Percentiles rank a stretch among this genome's conserved stretches.
Conservation (phyloP, 164 flowering plant species). For the Kingdonia uniflora region DNA sequence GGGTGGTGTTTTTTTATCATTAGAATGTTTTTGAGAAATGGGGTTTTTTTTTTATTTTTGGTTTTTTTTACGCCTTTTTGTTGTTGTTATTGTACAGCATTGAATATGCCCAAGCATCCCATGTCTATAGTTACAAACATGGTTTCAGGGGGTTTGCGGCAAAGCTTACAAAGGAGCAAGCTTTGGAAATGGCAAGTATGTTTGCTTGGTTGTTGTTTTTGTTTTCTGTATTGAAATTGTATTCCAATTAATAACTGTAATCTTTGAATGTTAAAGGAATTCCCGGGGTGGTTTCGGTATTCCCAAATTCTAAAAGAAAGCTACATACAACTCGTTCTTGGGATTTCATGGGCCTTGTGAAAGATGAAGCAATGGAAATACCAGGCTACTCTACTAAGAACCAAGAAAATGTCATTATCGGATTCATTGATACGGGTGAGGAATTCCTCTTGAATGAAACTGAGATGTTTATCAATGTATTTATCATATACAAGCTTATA, state of each 20-base stretch:
- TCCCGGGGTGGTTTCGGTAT: conserved; percentile 79
- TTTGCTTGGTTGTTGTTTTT: background rate
- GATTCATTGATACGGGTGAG: conserved; percentile 72
- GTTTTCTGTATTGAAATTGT: conserved; percentile 1
- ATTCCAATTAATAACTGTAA: background rate
- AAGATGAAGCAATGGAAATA: conserved; percentile 57
- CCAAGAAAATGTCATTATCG: conserved; percentile 61
- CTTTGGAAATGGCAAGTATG: conserved; percentile 47
- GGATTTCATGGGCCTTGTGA: conserved; percentile 78
- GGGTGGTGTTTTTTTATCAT: background rate
- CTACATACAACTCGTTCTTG: conserved; percentile 84
- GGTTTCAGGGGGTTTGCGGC: conserved; percentile 84
- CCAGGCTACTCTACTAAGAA: conserved; percentile 63
- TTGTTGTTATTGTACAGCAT: conserved; percentile 21
- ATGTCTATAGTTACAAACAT: conserved; percentile 58
- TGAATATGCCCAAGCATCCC: conserved; percentile 53
- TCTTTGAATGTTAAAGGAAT: conserved; percentile 32
- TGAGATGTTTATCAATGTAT: too few species aligned
- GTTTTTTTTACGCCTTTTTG: background rate
- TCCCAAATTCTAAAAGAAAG: conserved; percentile 46
- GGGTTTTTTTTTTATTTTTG: too few species aligned
- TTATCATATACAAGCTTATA: too few species aligned
- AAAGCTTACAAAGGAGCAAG: conserved; percentile 49
- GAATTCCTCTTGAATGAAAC: background rate
- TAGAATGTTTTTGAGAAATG: background rate